Conservation (phyloP, 192 early-diverging fungal species). For the Gaertneriomyces sp. region DNA sequence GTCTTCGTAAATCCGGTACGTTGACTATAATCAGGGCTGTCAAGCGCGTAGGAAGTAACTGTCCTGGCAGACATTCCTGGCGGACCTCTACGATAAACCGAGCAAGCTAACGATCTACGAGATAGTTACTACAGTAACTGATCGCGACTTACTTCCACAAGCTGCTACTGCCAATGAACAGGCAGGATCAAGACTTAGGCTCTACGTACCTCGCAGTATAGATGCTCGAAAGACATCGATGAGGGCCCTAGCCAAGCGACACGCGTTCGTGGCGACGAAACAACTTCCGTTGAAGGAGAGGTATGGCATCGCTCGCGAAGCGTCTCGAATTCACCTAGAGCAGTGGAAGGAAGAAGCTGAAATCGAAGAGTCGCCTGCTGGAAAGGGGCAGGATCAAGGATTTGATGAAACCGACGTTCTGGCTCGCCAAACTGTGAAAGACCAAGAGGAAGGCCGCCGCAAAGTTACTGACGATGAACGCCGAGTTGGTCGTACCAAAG, state of each 20-base stretch:
- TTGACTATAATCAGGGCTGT: too few species aligned
- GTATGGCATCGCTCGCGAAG: constrained; percentile 8
- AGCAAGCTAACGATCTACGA: constrained; percentile 26
- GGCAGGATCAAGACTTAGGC: constrained; percentile 12
- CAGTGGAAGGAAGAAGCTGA: too few species aligned
- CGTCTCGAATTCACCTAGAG: neutral
- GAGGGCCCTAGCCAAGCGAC: constrained; percentile 24
- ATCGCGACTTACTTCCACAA: neutral
- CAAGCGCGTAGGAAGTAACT: too few species aligned
- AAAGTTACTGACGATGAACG: too few species aligned
- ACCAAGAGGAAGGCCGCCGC: too few species aligned
- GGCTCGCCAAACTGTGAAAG: too few species aligned
- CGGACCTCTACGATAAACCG: constrained; percentile 34
- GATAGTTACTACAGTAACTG: neutral
- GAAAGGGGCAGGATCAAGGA: too few species aligned
- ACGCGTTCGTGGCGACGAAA: constrained; percentile 14
- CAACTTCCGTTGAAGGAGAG: constrained; percentile 18
- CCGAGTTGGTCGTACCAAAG: too few species aligned
- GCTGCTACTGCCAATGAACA: neutral
- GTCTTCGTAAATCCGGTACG: constrained; percentile 30
- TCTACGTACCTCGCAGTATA: neutral
- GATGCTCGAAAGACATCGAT: constrained; percentile 6
- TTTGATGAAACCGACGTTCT: too few species aligned
- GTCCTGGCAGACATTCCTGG: constrained; percentile 19
- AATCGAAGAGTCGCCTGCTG: too few species aligned